A percentile compares a stretch with the other conserved stretches of the same genome.
These are phyloP conservation scores for Salvia miltiorrhiza DNA, from an alignment of 257 asterid genomes.

Conservation along the genomic window DNA sequence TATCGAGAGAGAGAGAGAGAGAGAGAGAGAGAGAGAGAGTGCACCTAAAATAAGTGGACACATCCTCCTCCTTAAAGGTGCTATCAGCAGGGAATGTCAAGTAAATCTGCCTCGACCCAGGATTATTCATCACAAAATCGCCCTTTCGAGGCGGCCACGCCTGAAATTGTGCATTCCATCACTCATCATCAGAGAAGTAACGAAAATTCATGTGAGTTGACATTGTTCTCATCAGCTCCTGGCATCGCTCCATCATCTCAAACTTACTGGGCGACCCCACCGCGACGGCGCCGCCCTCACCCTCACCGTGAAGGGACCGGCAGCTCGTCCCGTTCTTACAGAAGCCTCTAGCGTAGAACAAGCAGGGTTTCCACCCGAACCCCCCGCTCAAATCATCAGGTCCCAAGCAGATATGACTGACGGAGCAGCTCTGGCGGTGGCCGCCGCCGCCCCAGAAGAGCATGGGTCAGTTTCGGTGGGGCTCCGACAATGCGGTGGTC, in stretches of 20 bases:
- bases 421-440: conserved; percentile 69
- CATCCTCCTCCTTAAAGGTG: conserved; percentile 69
- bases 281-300: conserved; percentile 15
- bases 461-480: conserved; percentile 32
- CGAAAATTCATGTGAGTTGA: conserved; percentile 46
- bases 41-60: conserved; percentile 62
- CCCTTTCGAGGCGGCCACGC: conserved; percentile 39
- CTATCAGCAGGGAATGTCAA: conserved; percentile 71
- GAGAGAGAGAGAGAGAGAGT: neutral
- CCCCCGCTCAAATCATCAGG: conserved; percentile 44
- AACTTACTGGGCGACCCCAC: conserved; percentile 52
- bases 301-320: conserved; percentile 58
- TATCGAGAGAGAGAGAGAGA: no score
- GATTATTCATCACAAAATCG: conserved; percentile 49
- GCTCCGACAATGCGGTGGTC: no score
- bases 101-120: conserved; percentile 71
- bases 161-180: conserved; percentile 46
- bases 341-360: conserved; percentile 70
- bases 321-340: conserved; percentile 67
- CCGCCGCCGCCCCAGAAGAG: no score
- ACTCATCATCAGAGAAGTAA: conserved; percentile 44
- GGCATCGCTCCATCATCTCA: conserved; percentile 62
- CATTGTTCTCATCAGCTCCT: conserved; percentile 49
- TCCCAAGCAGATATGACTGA: conserved; percentile 47
- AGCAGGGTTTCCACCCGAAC: conserved; percentile 66